Conservation (phyloP, 2,329 filamentous ascomycete species). For the Calonectria fujianensis region DNA sequence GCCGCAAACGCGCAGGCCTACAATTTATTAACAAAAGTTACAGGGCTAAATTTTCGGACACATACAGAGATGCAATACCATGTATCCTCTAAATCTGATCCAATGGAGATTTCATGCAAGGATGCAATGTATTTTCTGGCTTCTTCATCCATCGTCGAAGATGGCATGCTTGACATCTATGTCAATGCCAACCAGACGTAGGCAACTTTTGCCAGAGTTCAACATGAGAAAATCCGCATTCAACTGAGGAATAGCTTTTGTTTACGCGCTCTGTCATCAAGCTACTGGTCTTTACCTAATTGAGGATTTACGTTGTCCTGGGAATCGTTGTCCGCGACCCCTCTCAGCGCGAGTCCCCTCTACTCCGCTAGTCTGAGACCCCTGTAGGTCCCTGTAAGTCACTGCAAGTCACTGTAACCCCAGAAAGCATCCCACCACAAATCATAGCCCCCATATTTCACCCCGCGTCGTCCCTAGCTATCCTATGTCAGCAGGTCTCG, state of each 20-base stretch:
- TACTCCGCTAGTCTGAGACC: neutral
- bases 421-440: constrained; percentile 10
- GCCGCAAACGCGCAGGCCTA: constrained; percentile 45
- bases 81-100: constrained; percentile 37
- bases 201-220: neutral
- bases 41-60: neutral
- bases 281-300: neutral
- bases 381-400: constrained; percentile 12
- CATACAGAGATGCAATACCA: constrained; percentile 46
- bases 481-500: neutral
- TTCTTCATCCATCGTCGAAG: constrained; percentile 30
- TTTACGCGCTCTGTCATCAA: neutral
- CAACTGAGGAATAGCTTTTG: neutral
- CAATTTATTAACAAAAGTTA: neutral
- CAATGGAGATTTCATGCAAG: constrained; percentile 29
- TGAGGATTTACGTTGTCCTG: neutral
- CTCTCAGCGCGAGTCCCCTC: neutral
- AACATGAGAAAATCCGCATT: neutral
- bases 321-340: constrained; percentile 23
- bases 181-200: neutral
- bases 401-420: neutral
- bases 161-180: neutral
- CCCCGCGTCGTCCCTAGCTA: constrained; percentile 31
- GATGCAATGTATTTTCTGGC: constrained; percentile 35
- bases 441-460: constrained; percentile 23